Evolutionary conservation across 1,284 basidiomycete species (phyloP).

Genomic region (Mycena sp.): DNA sequence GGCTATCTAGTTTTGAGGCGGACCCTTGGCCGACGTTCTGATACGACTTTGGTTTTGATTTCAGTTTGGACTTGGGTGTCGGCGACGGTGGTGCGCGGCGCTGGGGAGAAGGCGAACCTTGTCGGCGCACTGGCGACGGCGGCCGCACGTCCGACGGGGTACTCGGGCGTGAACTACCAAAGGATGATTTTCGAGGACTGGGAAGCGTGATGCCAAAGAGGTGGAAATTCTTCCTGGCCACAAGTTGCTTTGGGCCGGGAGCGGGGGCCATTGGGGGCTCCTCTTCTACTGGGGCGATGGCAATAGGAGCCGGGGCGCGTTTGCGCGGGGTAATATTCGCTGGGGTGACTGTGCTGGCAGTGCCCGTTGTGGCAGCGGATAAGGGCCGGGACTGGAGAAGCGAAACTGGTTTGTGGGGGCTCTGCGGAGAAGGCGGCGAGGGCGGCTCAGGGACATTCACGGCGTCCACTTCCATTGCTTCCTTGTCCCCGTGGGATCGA

Average conservation of each 20-base stretch:
- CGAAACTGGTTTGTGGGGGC: conserved; percentile 53
- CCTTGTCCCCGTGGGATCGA: conserved; percentile 19
- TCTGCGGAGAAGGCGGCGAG: background rate
- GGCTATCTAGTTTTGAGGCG: conserved; percentile 14
- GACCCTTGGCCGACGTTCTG: conserved; percentile 27
- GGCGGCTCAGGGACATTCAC: conserved; percentile 14
- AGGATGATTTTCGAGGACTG: conserved; percentile 50
- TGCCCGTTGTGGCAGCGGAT: conserved; percentile 60
- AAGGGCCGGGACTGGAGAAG: conserved; percentile 68
- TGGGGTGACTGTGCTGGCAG: conserved; percentile 56
- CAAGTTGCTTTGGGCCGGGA: conserved; percentile 40
- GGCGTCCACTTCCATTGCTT: conserved; percentile 1
- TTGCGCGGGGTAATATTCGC: conserved; percentile 62
- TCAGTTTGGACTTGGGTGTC: conserved; percentile 17
- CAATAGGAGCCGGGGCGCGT: conserved; percentile 38
- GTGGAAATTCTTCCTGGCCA: conserved; percentile 54
- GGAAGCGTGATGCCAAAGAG: conserved; percentile 63
- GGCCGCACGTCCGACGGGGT: conserved; percentile 14
- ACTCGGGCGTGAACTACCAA: conserved; percentile 40
- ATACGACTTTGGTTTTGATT: conserved; percentile 3
- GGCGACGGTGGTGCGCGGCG: conserved; percentile 3
- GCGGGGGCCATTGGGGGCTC: too few relatives aligned
- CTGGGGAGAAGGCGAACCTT: conserved; percentile 1
- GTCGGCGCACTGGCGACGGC: background rate
- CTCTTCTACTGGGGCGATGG: conserved; percentile 25